A percentile compares a stretch with the other conserved stretches of the same genome.
Evolutionary conservation across 208 protist species (phyloP).

Genomic region (Wallacemonas sp.): DNA sequence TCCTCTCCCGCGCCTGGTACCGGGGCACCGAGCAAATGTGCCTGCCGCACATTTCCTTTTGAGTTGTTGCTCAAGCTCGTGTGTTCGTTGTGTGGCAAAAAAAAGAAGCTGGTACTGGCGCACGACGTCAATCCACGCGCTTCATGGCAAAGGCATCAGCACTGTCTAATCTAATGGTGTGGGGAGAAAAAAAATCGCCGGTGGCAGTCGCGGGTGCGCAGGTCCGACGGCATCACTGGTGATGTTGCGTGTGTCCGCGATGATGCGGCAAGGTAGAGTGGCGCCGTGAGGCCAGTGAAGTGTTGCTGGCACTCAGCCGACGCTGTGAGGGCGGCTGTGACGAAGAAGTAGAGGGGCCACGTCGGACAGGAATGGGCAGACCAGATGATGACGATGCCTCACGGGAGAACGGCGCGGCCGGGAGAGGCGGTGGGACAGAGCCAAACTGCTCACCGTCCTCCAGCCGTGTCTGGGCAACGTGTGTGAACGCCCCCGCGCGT

Average conservation of each 20-base stretch:
- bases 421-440: slow-evolving; percentile 24
- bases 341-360: not conserved
- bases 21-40: too few species aligned
- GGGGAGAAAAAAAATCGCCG: too few species aligned
- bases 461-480: not conserved
- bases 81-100: too few species aligned
- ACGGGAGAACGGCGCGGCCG: slow-evolving; percentile 7
- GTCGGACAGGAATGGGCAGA: not conserved
- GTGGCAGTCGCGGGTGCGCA: slow-evolving; percentile 36
- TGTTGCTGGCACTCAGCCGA: not conserved
- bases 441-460: not conserved
- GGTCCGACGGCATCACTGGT: slow-evolving; percentile 36
- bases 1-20: too few species aligned
- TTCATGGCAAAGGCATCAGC: too few species aligned
- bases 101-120: too few species aligned
- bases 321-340: not conserved
- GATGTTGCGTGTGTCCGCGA: slow-evolving; percentile 39
- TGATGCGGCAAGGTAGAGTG: slow-evolving; percentile 5
- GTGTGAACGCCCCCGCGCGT: not conserved
- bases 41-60: too few species aligned
- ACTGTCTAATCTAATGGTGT: too few species aligned
- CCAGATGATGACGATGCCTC: not conserved
- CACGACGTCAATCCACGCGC: too few species aligned
- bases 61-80: too few species aligned
- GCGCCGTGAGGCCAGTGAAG: not conserved